Base-by-base conservation (phyloP, 2,329 filamentous ascomycete genomes). In the Ceratocystis huliohia region DNA sequence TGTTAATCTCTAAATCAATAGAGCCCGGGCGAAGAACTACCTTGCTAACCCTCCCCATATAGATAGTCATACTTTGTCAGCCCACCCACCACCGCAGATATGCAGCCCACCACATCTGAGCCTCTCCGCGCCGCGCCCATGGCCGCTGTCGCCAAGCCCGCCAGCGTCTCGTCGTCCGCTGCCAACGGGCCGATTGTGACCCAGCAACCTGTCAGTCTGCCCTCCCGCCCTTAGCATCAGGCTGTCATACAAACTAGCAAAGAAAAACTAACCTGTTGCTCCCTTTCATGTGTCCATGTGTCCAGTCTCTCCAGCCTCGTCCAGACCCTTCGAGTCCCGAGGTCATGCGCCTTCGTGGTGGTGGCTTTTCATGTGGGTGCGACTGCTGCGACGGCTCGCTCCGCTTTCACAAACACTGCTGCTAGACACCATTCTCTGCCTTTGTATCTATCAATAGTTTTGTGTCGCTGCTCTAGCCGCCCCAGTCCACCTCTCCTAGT, bases 331-430 rank as follows among this genome's bases (percentile, higher is more conserved):
- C 64, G 1, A 61, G 61, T 7, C 57, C 66, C n/a, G 45, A 50
- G 13, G 13, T 33, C 45, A 62, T 68, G 57, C 65, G 64, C 30
- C 65, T 74, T 2, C 72, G 73, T 10, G 73, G 73, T 22, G 72
- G 73, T 5, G 72, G 72, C 33, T 37, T 73, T 10, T 70, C 67
- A 41, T 66, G 71, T 7, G 73, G 72, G 28, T 74, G 68, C 53
- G 71, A 72, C 46, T 74, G 72, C 69, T 74, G 73, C 59, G 56
- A 69, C 30, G 73, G 73, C 15, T 69, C 70, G 28, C 73, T 73
- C 63, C 71, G 70, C 50, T 73, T 73, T 68, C 63, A 74, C 69
- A 73, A 72, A 69, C 65, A 68, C 63, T 74, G 72, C 69, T 74
- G 73, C 68, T 74, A 69, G 25, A 33, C 41, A 20, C 59, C 8